phyloP scores from a whole-genome alignment of 768 basidiomycete genomes.

The Podaxis sp. region DNA sequence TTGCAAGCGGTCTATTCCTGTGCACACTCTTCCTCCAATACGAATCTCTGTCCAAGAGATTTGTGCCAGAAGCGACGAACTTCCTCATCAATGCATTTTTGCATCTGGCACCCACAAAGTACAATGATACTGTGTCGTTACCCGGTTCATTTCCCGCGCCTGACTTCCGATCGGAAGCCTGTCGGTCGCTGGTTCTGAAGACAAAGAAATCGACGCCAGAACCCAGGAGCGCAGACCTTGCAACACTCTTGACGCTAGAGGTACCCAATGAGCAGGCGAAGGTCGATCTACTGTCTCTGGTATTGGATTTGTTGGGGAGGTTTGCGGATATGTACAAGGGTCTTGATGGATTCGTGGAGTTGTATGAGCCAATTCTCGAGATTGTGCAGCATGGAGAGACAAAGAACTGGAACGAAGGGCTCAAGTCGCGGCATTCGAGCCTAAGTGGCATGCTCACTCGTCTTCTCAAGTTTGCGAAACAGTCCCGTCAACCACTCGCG shows the following conservation, averaged over 20 bases:
- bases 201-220: conserved; percentile 41
- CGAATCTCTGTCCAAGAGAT: conserved; percentile 79
- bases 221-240: conserved; percentile 47
- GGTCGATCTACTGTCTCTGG: conserved; percentile 63
- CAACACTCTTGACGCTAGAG: conserved; percentile 36
- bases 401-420: conserved; percentile 42
- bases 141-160: conserved; percentile 74
- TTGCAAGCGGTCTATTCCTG: conserved; percentile 86
- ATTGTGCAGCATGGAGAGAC: conserved; percentile 56
- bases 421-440: conserved; percentile 32
- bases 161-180: conserved; percentile 59
- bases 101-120: conserved; percentile 69
- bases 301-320: conserved; percentile 61
- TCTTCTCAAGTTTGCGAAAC: conserved; percentile 69
- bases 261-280: conserved; percentile 62
- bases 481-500: conserved; percentile 73
- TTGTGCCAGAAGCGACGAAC: conserved; percentile 87
- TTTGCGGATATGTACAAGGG: conserved; percentile 79
- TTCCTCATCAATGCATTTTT: conserved; percentile 73
- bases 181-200: conserved; percentile 38
- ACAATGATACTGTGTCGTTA: conserved; percentile 42
- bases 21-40: conserved; percentile 85
- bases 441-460: conserved; percentile 53
- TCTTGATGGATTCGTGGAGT: conserved; percentile 81
- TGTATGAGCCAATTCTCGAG: conserved; percentile 67